Evolutionary conservation across 2,329 filamentous ascomycete species (phyloP), one percentile per base, ranked within the genome.

Genomic region (Tolypocladium ovalisporum): DNA sequence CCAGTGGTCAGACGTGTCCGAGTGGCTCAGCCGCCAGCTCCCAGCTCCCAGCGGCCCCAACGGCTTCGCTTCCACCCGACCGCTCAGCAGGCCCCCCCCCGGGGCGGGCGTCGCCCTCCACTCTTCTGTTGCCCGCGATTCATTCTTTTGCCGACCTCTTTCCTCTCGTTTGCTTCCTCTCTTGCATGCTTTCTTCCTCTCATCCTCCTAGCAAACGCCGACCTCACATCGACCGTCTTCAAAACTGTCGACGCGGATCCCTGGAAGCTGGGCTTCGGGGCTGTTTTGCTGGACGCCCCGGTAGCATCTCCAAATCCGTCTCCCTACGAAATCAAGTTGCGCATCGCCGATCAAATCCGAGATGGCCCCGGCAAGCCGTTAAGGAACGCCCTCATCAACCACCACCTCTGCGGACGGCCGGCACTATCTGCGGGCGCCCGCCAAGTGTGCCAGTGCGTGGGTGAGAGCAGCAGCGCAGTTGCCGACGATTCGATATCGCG

Each of bases 231-330:
- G 12, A 39, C 12, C 32, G 29, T 2, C 29, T 3, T 37, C 32
- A 1, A 37, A n/a, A 32, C 52, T 10, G 37, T 27, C 47, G 29
- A 51, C 47, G 29, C 47, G 34, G 32, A 13, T 35, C 34, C 52
- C 40, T 12, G 35, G 52, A 51, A 57, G 56, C 52, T 42, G 56
- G 51, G 56, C 56, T 57, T 57, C 55, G 10, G 39, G 52, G 34
- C 24, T 42, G 36, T 29, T 49, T 29, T 42, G 22, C 22, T 39
- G 2, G n/a, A n/a, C n/a, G n/a, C n/a, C n/a, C 15, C 19, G 9
- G 36, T 19, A 32, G 36, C 3, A 32, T 40, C 36, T 9, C 34
- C 13, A 19, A 17, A 15, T 39, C 6, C 17, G 4, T 24, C n/a
- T 15, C 19, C n/a, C 22, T 13, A 24, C 22, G 9, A 19, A 3